Evolutionary conservation across 2,329 filamentous ascomycete species (phyloP).

Genomic region (Colletotrichum simmondsii): DNA sequence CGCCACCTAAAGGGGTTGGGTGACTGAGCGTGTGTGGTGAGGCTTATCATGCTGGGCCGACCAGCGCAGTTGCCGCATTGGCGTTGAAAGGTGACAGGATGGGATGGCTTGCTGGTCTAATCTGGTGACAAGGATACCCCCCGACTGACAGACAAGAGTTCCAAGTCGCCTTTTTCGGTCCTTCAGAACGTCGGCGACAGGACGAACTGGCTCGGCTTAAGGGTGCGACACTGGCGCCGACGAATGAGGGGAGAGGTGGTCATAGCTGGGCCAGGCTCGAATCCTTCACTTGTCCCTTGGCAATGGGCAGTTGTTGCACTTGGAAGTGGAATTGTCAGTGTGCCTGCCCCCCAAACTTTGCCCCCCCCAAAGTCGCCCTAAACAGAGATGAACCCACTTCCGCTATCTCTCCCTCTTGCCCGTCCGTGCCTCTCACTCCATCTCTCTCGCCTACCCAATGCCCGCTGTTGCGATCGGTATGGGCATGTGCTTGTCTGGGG

Average conservation of each 20-base stretch:
- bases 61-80: conserved; percentile 23
- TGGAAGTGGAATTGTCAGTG: neutral
- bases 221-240: neutral
- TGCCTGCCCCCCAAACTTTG: neutral
- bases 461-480: conserved; percentile 2
- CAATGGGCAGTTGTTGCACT: neutral
- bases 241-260: conserved; percentile 17
- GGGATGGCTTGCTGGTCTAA: conserved; percentile 20
- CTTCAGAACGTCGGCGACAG: conserved; percentile 13
- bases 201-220: conserved; percentile 16
- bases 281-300: neutral
- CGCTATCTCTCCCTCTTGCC: conserved; percentile 9
- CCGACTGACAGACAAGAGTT: neutral
- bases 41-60: conserved; percentile 32
- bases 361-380: neutral
- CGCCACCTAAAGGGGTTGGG: conserved; percentile 24
- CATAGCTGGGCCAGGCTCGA: neutral
- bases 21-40: conserved; percentile 16
- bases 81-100: conserved; percentile 25
- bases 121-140: conserved; percentile 31
- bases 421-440: neutral
- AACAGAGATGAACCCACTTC: neutral
- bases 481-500: conserved; percentile 24
- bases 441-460: neutral
- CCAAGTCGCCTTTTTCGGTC: neutral